Evolutionary conservation across 164 flowering plant species (phyloP).

Genomic region (Tetrastigma voinierianum): DNA sequence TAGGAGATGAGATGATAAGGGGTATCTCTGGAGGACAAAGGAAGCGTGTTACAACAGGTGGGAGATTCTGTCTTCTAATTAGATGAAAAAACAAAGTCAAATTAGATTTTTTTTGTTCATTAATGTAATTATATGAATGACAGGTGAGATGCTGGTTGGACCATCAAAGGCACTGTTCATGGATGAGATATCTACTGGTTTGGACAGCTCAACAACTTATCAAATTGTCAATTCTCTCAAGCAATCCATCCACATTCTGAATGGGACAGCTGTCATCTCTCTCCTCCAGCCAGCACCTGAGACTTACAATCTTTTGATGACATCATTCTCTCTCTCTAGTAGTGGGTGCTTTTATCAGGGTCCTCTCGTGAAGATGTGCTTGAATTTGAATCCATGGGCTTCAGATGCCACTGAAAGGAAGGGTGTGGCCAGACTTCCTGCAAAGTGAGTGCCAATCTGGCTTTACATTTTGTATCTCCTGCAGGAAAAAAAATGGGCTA

Average conservation of each 20-base stretch:
- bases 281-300: conserved; percentile 93
- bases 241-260: conserved; percentile 54
- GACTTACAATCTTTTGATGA: conserved; percentile 71
- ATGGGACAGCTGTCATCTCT: conserved; percentile 69
- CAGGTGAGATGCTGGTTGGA: conserved; percentile 87
- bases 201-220: conserved; percentile 83
- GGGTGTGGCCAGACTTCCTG: conserved; percentile 72
- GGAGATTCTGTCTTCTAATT: not conserved
- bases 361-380: conserved; percentile 61
- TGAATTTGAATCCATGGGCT: conserved; percentile 66
- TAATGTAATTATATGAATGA: not conserved
- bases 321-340: conserved; percentile 68
- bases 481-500: no score
- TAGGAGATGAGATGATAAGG: conserved; percentile 43
- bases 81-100: not conserved
- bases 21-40: conserved; percentile 53
- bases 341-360: conserved; percentile 78
- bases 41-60: conserved; percentile 46
- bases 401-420: conserved; percentile 67
- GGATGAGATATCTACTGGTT: conserved; percentile 91
- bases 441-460: conserved; percentile 38
- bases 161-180: conserved; percentile 72
- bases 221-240: conserved; percentile 62
- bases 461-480: not conserved
- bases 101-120: no score